Conservation (phyloP, 306 rosid genomes). For the Ormosia emarginata region DNA sequence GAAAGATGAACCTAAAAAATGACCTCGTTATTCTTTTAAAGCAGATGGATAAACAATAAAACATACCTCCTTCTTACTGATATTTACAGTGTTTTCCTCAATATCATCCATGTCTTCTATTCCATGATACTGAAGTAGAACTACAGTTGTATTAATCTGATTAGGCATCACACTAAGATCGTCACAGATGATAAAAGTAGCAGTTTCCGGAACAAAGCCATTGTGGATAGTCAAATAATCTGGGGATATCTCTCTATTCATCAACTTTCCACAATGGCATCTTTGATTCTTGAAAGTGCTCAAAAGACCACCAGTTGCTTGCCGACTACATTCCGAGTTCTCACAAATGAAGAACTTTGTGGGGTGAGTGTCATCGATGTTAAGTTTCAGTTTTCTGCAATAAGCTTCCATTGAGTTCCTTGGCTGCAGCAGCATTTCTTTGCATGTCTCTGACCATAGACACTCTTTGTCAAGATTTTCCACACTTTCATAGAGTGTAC, state of each 20-base stretch:
- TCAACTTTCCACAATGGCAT: neutral
- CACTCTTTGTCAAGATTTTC: neutral
- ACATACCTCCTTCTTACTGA: too few relatives aligned
- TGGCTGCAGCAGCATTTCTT: neutral
- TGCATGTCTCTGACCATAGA: neutral
- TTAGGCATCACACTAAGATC: neutral
- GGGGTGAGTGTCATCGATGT: slow-evolving; percentile 2
- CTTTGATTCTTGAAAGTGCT: neutral
- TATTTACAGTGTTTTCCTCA: too few relatives aligned
- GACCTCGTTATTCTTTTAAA: too few relatives aligned
- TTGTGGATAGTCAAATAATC: too few relatives aligned
- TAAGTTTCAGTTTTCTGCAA: neutral
- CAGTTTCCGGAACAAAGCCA: neutral
- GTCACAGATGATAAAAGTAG: neutral
- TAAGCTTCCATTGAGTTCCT: neutral
- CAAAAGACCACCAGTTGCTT: fast-evolving
- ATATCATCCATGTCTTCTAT: too few relatives aligned
- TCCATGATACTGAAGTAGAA: too few relatives aligned
- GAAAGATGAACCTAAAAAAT: too few relatives aligned
- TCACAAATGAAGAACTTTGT: neutral
- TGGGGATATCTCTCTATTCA: too few relatives aligned
- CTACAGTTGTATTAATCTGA: too few relatives aligned
- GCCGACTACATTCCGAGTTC: neutral
- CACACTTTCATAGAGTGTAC: neutral
- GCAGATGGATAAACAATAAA: too few relatives aligned